These are phyloP conservation scores for Blastocystis hominis DNA, from an alignment of 352 stramenopile species.

Conservation along the genomic window DNA sequence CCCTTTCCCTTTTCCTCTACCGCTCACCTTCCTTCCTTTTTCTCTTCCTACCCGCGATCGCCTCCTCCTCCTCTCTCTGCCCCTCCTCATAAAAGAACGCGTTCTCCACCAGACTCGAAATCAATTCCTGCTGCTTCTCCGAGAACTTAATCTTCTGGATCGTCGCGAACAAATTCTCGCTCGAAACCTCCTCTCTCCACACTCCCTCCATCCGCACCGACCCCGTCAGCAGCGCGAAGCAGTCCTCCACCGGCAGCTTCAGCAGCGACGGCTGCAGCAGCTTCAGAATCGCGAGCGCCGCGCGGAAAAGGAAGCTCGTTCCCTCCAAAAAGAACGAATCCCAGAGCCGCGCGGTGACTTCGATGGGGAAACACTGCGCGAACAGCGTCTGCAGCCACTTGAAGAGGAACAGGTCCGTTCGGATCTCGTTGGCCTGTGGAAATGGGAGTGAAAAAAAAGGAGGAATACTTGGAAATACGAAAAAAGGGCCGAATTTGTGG, in stretches of 20 bases:
- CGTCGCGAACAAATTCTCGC: not conserved
- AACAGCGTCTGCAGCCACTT: slow-evolving; percentile 50
- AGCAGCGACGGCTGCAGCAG: slow-evolving; percentile 4
- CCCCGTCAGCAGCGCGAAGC: not conserved
- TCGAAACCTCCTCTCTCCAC: slow-evolving; percentile 9
- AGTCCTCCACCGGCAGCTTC: slow-evolving; percentile 11
- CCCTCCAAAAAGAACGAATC: slow-evolving; percentile 52
- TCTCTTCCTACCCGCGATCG: not conserved
- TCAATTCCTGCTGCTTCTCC: slow-evolving; percentile 2
- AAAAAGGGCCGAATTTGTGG: slow-evolving; percentile 14
- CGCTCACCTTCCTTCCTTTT: too few species aligned
- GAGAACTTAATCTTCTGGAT: slow-evolving; percentile 11
- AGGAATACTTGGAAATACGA: slow-evolving; percentile 24
- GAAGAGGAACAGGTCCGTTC: slow-evolving; percentile 3
- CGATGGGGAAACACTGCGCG: slow-evolving; percentile 31
- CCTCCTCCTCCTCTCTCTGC: not conserved
- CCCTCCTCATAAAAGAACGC: slow-evolving; percentile 9
- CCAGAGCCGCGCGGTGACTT: slow-evolving; percentile 12
- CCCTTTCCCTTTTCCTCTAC: not conserved
- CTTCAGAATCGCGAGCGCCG: slow-evolving; percentile 13
- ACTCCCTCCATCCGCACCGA: not conserved
- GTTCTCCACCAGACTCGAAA: not conserved
- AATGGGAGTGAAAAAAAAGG: not conserved
- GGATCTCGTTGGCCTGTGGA: slow-evolving; percentile 2
- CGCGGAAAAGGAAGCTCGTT: slow-evolving; percentile 21